Base-by-base conservation (phyloP, 208 protist species). In the Acanthamoeba rhysodes region DNA sequence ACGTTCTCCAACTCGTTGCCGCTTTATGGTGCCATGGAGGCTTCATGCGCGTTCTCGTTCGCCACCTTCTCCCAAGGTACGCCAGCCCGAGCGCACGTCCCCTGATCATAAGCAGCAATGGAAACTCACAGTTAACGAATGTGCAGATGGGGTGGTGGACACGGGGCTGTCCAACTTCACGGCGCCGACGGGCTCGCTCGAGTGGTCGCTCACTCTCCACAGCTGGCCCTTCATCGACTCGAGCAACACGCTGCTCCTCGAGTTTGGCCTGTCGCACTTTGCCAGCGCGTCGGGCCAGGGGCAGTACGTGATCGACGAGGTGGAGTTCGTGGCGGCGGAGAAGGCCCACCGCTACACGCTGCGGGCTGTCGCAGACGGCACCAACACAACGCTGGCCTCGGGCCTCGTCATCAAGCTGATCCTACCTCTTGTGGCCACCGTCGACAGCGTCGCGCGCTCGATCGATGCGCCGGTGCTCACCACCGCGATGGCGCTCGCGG, bases 111-210 rank as follows among this genome's bases (percentile, higher is more conserved):
- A 59, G 18, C 4, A 24, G 0, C 0, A 59, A 24, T 0, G 0
- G 45, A 6, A 50, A 3, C 45, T 50, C 55, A 18, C 14, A 22
- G 18, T 59, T 7, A 5, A 14, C 41, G 41, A 24, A 59, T 59
- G 55, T 22, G 14, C 68, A 74, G 68, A 24, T 74, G 32, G 32
- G 20, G 14, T 37, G 27, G 68, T 74, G 68, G 24, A 74, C 68
- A 74, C 68, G 16, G 68, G 68, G 29, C 68, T 74, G 68, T 74
- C 68, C 68, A 74, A 29, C 68, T 74, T 74, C 68, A 74, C 27
- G 16, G 68, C 32, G 68, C 29, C 9, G 29, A 4, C 27, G 27
- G 41, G 37, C 78, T 59, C 41, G 20, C 10, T 87, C 22, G 48
- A 87, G 48, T 87, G 78, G 78, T 41, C 78, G 16, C 27, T 87